phyloP scores from a whole-genome alignment of 371 early-diverging fungal species.

The Fennellomyces sp. region DNA sequence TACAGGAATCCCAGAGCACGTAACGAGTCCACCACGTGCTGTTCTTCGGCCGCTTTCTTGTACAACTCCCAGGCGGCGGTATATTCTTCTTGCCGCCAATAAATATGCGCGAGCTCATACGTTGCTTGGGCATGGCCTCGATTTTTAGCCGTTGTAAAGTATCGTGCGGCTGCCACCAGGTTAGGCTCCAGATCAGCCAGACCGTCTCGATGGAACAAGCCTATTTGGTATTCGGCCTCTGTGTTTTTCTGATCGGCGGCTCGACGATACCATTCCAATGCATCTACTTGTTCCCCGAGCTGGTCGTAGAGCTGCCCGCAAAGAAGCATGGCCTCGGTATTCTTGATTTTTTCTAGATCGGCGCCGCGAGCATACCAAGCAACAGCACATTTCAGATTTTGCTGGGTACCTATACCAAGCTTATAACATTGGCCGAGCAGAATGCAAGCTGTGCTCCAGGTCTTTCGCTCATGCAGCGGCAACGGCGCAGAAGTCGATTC shows the following conservation, averaged over 20 bases:
- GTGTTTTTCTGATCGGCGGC: slow-evolving; percentile 16
- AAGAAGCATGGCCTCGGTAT: slow-evolving; percentile 6
- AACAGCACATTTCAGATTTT: slow-evolving; percentile 9
- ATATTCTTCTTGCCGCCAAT: slow-evolving; percentile 23
- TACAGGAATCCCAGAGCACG: slow-evolving; percentile 19
- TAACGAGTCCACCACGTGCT: slow-evolving; percentile 13
- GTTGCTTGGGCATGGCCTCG: slow-evolving; percentile 33
- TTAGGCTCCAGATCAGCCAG: slow-evolving; percentile 27
- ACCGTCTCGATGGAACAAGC: slow-evolving; percentile 32
- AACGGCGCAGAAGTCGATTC: neutral
- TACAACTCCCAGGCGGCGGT: slow-evolving; percentile 26
- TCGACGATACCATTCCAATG: slow-evolving; percentile 13
- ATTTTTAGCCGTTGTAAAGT: slow-evolving; percentile 31
- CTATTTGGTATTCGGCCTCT: slow-evolving; percentile 32
- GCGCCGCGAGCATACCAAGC: slow-evolving; percentile 9
- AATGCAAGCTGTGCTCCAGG: slow-evolving; percentile 3
- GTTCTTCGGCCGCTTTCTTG: slow-evolving; percentile 18
- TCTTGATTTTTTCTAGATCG: neutral
- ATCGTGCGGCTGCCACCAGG: slow-evolving; percentile 25
- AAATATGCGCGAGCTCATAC: slow-evolving; percentile 26
- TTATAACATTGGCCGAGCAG: slow-evolving; percentile 22
- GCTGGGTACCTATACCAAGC: neutral
- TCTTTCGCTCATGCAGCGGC: neutral
- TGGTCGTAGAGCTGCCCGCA: neutral
- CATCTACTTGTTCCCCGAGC: neutral